phyloP scores from a whole-genome alignment of 2,329 filamentous ascomycete genomes.

The Penicillium sp. region DNA sequence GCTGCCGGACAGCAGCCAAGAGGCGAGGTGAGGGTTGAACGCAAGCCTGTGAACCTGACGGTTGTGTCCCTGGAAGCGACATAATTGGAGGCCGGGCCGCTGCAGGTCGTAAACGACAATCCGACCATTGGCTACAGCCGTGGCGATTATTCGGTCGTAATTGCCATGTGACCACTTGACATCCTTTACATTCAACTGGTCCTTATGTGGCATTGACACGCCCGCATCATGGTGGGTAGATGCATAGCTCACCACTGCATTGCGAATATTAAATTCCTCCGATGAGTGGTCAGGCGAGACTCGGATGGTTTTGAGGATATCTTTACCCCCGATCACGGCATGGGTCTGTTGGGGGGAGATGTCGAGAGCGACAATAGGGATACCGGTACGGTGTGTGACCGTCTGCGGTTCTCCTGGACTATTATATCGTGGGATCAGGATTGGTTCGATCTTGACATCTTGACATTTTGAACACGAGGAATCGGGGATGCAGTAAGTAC shows the following conservation, averaged over 20 bases:
- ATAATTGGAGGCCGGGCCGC: slow-evolving; percentile 60
- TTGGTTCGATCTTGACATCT: slow-evolving; percentile 19
- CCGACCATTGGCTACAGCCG: slow-evolving; percentile 65
- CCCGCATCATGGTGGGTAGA: slow-evolving; percentile 51
- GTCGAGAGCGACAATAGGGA: slow-evolving; percentile 64
- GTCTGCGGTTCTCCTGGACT: slow-evolving; percentile 55
- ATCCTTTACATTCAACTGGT: slow-evolving; percentile 64
- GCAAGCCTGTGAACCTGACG: slow-evolving; percentile 67
- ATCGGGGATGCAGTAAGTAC: slow-evolving; percentile 8
- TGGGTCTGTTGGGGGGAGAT: slow-evolving; percentile 64
- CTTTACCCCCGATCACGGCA: slow-evolving; percentile 64
- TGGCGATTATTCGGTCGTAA: slow-evolving; percentile 62
- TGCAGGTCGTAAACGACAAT: slow-evolving; percentile 67
- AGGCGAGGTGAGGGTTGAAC: slow-evolving; percentile 63
- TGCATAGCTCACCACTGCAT: slow-evolving; percentile 60
- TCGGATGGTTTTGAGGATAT: slow-evolving; percentile 66
- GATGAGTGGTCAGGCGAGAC: slow-evolving; percentile 58
- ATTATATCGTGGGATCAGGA: slow-evolving; percentile 2
- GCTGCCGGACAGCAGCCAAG: slow-evolving; percentile 63
- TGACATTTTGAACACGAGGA: background rate
- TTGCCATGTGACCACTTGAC: slow-evolving; percentile 68
- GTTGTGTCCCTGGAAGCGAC: slow-evolving; percentile 63
- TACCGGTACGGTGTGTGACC: slow-evolving; percentile 63
- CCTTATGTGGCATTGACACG: slow-evolving; percentile 53
- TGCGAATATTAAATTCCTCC: slow-evolving; percentile 65